These are phyloP conservation scores for Asterochloris erici DNA, from an alignment of 139 green algal species.

Conservation along the genomic window DNA sequence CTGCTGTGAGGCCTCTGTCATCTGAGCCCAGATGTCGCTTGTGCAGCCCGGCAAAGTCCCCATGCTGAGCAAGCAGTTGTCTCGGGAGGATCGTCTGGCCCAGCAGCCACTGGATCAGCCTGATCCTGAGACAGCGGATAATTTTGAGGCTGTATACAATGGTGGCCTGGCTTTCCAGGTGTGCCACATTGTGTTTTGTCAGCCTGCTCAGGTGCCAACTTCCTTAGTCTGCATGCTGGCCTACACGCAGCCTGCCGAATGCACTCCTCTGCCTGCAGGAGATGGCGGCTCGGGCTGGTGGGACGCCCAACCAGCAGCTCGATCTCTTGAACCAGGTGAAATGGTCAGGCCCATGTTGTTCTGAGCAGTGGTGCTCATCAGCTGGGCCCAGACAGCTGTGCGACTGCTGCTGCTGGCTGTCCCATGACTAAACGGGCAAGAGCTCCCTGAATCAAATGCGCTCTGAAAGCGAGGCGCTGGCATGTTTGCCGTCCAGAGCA, in stretches of 20 bases:
- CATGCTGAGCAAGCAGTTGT: conserved; percentile 14
- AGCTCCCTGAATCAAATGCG: neutral
- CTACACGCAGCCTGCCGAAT: too few relatives aligned
- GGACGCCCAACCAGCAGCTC: conserved; percentile 23
- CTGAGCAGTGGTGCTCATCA: neutral
- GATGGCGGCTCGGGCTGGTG: conserved; percentile 31
- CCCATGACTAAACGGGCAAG: neutral
- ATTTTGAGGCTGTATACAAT: conserved; percentile 62
- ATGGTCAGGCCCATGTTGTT: neutral
- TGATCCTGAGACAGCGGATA: conserved; percentile 6
- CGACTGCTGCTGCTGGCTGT: neutral
- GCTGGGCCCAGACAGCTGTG: neutral
- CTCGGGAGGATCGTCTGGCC: neutral
- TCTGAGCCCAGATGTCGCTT: neutral
- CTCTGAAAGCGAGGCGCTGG: neutral
- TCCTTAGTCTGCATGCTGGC: too few relatives aligned
- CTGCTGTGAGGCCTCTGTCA: neutral
- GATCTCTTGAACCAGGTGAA: conserved; percentile 33
- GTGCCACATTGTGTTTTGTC: too few relatives aligned
- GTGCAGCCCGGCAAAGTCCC: conserved; percentile 3
- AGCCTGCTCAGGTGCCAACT: too few relatives aligned
- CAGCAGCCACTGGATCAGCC: conserved; percentile 28
- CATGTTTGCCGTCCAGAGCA: neutral
- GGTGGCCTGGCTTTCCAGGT: conserved; percentile 45
- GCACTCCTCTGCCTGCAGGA: conserved; percentile 46